Base-by-base conservation (phyloP, 2,329 filamentous ascomycete genomes). In the Beauveria sp. region DNA sequence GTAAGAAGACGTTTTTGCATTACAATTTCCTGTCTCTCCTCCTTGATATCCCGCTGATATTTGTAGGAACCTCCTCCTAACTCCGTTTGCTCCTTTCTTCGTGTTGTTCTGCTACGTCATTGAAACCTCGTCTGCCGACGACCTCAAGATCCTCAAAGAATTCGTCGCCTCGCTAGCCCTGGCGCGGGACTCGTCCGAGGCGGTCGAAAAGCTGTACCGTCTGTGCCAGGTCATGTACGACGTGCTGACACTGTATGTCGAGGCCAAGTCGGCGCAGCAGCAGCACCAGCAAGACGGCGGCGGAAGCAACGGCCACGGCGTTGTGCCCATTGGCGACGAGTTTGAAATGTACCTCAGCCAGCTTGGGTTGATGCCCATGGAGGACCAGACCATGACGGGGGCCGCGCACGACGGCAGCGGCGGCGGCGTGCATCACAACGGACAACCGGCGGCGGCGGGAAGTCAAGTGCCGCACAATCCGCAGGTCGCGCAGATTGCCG, bases 271-370 rank as follows among this genome's bases (percentile, higher is more conserved):
- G 20, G 73, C 76, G 65, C 78, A 82, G 54, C 73, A 75, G 55
- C 73, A 77, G 42, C 75, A 79, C 63, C 73, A 79, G 49, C 34
- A 38, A 38, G 34, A 16, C 14, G 73, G 73, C 26, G 26, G n/a
- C 26, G 28, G 16, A n/a, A n/a, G 22, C n/a, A 30, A 45, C 30
- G 16, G 43, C 28, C 45, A 49, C 43, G 55, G 55, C 54, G 76
- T 82, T 68, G 73, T 73, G 3, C 77, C 78, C 6, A 80, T 84
- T 3, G 81, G 81, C 1, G 78, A 83, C 62, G 82, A 86, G 66
- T 86, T 89, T 63, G 84, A 88, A 65, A 81, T 83, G 62, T 89
- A 88, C 66, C 76, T 89, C 1, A 83, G 78, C 66, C 85, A 86
- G 24, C 76, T 89, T 18, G 86, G 86, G 0, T 78, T 88, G 62